Percentiles rank a stretch among this genome's conserved stretches.
phyloP scores from a whole-genome alignment of 305 asterid species.

The Fraxinus sp. region DNA sequence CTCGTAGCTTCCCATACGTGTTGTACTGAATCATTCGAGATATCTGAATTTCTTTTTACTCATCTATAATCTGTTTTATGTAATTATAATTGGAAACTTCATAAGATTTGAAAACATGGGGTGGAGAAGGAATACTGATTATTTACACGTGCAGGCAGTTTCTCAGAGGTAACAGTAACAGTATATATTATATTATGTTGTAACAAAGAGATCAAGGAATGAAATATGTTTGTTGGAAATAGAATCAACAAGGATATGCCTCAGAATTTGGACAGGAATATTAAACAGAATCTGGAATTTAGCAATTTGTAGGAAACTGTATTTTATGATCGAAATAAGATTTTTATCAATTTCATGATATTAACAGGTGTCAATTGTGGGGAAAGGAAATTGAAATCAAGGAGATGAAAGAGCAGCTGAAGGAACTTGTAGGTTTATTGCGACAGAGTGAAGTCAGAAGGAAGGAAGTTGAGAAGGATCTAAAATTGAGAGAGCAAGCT shows the following conservation, averaged over 20 bases:
- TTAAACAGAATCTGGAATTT: not conserved
- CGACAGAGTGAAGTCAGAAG: slow-evolving; percentile 86
- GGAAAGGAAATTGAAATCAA: slow-evolving; percentile 80
- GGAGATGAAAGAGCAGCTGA: slow-evolving; percentile 93
- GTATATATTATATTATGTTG: not conserved
- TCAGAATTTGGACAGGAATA: not conserved
- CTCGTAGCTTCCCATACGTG: not conserved
- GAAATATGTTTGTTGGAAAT: not conserved
- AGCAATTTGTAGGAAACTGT: not conserved
- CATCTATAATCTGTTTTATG: not conserved
- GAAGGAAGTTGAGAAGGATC: slow-evolving; percentile 81
- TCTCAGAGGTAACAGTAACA: not conserved
- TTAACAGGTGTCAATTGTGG: slow-evolving; percentile 80
- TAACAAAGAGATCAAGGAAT: not conserved
- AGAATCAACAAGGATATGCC: not conserved
- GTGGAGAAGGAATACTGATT: not conserved
- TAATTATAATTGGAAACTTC: not conserved
- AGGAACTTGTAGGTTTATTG: slow-evolving; percentile 75
- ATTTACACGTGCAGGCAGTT: not conserved
- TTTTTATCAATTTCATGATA: slow-evolving; percentile 15
- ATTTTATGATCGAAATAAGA: not conserved
- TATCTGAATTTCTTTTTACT: not conserved
- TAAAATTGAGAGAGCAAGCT: slow-evolving; percentile 66
- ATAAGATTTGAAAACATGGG: not conserved
- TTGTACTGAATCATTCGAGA: not conserved